These are phyloP conservation scores for Neoboletus magnificus DNA, from an alignment of 768 basidiomycete species.

Conservation along the genomic window DNA sequence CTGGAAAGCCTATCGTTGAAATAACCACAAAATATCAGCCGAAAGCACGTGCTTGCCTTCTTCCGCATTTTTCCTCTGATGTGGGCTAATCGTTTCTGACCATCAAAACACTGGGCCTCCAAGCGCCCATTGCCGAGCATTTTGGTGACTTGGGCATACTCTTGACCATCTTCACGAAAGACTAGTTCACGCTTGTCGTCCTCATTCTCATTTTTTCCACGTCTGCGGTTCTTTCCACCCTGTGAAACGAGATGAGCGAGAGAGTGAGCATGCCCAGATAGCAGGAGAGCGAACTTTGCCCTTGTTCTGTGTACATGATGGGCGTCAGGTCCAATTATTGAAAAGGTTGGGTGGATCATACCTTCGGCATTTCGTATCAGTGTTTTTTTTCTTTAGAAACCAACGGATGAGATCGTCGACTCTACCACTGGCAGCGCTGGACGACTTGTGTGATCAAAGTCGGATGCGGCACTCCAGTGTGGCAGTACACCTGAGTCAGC, in stretches of 20 bases:
- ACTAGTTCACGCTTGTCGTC: slow-evolving; percentile 98
- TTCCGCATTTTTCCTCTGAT: slow-evolving; percentile 99
- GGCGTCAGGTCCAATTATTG: not conserved
- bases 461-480: not conserved
- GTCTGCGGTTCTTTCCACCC: slow-evolving; percentile 99
- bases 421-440: not conserved
- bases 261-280: not conserved
- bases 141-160: slow-evolving; percentile 97
- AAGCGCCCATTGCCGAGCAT: slow-evolving; percentile 98
- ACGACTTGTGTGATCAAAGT: slow-evolving; percentile 1
- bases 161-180: slow-evolving; percentile 98
- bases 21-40: not conserved
- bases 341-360: not conserved
- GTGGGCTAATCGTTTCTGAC: slow-evolving; percentile 95
- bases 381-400: not conserved
- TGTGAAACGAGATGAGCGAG: slow-evolving; percentile 32
- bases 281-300: slow-evolving; percentile 21
- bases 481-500: slow-evolving; percentile 13
- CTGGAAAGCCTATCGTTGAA: slow-evolving; percentile 38
- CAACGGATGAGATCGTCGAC: slow-evolving; percentile 1
- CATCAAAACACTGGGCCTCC: slow-evolving; percentile 97
- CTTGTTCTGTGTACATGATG: slow-evolving; percentile 21
- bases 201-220: slow-evolving; percentile 99
- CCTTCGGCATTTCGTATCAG: slow-evolving; percentile 24
- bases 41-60: slow-evolving; percentile 60